A percentile compares a stretch with the other conserved stretches of the same genome.
Evolutionary conservation across 495 filamentous ascomycete species (phyloP).

Genomic region (Xylaria acuta): DNA sequence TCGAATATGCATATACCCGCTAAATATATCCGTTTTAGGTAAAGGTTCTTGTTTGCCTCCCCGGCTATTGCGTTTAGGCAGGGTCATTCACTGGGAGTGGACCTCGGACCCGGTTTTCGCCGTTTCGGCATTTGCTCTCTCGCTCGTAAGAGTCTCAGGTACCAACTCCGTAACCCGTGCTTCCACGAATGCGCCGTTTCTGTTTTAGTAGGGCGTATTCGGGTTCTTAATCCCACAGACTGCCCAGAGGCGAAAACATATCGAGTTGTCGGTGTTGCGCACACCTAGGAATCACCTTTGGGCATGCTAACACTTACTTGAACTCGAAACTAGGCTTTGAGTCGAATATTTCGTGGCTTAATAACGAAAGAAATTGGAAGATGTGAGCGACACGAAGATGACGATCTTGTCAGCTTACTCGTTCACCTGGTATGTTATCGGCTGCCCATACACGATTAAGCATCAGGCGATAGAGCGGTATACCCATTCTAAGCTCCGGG

Average conservation of each 20-base stretch:
- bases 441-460: background rate
- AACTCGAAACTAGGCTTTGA: background rate
- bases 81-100: background rate
- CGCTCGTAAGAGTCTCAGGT: background rate
- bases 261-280: background rate
- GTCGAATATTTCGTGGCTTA: background rate
- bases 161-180: background rate
- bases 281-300: constrained; percentile 12
- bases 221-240: background rate
- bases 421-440: background rate
- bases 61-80: background rate
- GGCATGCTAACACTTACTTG: background rate
- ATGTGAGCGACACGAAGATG: background rate
- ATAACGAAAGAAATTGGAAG: background rate
- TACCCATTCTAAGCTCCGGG: background rate
- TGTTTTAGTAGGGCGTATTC: background rate
- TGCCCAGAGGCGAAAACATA: background rate
- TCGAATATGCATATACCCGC: background rate
- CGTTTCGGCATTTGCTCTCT: constrained; percentile 26
- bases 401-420: constrained; percentile 10
- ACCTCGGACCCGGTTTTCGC: too few relatives aligned
- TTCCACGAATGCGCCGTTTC: constrained; percentile 9
- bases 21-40: background rate
- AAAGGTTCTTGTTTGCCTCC: background rate
- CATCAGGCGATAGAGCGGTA: background rate